Base-by-base conservation (phyloP, 202 grass and related monocot genomes). In the Panicum hallii region DNA sequence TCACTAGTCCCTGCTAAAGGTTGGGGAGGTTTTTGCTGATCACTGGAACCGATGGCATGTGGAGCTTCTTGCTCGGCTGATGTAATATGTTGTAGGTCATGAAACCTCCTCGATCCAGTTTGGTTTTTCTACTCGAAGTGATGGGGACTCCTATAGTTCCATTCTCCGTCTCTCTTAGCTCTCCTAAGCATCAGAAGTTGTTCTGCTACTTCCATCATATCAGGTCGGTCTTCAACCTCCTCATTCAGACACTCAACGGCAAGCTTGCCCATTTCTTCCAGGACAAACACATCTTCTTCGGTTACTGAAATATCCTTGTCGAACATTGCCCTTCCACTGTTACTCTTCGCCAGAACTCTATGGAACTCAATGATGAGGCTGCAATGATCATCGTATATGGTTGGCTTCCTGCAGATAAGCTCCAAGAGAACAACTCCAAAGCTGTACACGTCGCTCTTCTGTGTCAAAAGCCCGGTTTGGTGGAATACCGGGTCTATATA, bases 201-300 rank as follows among this genome's bases (percentile, higher is more conserved):
- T 45, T 84, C 82, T 15, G 82, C 72, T 42, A 84, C 82, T 38
- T 83, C 70, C 45, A 53, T 74, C 36, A 83, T 83, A 23, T 74
- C 70, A 16, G 81, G 81, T 4, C 81, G 57, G 3, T 83, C 45
- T 40, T 83, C 70, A 2, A 83, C 70, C 20, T 41, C 45, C 1
- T 83, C 20, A 30, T 41, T 16, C 8, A 83, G 41, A 22, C 74
- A 77, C 12, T 60, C 74, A 0, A 77, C 5, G 0, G 74, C 54
- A 3, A 77, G 54, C 12, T 20, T 45, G 3, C 40, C 54, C 4
- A 77, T 61, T 16, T 45, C 38, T 43, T 77, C 74, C 4, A 77
- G 11, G 11, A 61, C n/a, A 23, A 61, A 9, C 11, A 45, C 20
- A 23, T 77, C 40, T 26, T 77, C 74, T 10, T 77, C 17, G 1